Conservation (phyloP, 139 green algal genomes). For the Chlorella sp. region DNA sequence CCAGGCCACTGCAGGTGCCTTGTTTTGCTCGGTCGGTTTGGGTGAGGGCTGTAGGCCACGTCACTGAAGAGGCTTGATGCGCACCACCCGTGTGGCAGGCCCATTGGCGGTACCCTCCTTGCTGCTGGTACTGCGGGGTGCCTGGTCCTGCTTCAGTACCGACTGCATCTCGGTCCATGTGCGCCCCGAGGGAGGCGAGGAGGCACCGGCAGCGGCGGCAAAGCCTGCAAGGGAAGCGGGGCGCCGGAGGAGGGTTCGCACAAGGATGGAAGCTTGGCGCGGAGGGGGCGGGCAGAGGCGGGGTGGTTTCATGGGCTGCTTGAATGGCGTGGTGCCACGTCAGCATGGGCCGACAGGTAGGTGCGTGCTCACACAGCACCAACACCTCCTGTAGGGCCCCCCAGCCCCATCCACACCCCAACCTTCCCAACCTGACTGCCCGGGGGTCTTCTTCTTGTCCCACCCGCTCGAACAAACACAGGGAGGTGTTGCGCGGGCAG, state of each 20-base stretch:
- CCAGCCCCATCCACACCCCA: neutral
- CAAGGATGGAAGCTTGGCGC: neutral
- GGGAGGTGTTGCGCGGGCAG: neutral
- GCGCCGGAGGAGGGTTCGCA: neutral
- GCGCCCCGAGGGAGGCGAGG: neutral
- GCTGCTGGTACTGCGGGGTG: constrained; percentile 9
- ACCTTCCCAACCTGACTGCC: neutral
- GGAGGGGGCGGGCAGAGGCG: too few relatives aligned
- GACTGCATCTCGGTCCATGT: constrained; percentile 22
- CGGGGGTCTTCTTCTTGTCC: neutral
- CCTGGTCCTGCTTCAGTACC: constrained; percentile 6
- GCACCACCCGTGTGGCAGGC: constrained; percentile 1
- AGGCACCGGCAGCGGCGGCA: neutral
- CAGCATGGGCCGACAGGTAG: neutral
- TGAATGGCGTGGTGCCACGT: too few relatives aligned
- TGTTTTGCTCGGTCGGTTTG: too few relatives aligned
- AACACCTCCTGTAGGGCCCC: neutral
- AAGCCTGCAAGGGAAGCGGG: neutral
- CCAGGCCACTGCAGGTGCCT: too few relatives aligned
- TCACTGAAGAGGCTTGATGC: constrained; percentile 23
- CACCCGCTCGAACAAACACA: too few relatives aligned
- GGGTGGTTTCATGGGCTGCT: too few relatives aligned
- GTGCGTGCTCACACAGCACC: neutral
- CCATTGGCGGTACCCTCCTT: neutral
- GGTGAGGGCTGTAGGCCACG: too few relatives aligned